Evolutionary conservation across 106 monocot species (phyloP), one percentile per base, ranked within the genome.

Genomic region (Phalaenopsis aphrodite): DNA sequence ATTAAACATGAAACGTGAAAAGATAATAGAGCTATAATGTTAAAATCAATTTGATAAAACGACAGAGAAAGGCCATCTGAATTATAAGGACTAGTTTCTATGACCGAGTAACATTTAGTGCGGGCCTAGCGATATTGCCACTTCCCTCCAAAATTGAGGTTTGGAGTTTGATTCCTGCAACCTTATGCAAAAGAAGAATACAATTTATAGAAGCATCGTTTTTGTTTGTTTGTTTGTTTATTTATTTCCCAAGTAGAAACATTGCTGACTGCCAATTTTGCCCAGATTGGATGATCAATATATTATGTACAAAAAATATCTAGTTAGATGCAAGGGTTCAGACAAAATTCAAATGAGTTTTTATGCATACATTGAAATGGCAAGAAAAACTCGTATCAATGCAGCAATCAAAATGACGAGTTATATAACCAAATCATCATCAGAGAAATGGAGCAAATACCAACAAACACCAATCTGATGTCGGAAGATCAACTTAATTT

Each of bases 41-140:
- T 61, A 61, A 61, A 21, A 61, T 61, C 61, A 61, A 61, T 9
- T 61, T 61, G 61, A 61, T 61, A 21, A 61, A 61, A 61, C 61
- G 5, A 21, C 21, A 21, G n/a, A 61, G 18, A 61, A 61, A 61
- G 21, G 8, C 61, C n/a, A 61, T 61, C 52, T 23, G n/a, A 61
- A 61, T 61, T 61, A 19, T 21, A 14, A 61, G n/a, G 61, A 61
- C 6, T 6, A 61, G n/a, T 21, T 21, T 21, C 21, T 23, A 21
- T 61, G 4, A 21, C 57, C 18, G 48, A 48, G 57, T 19, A 58
- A 3, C 18, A 19, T 8, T 18, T n/a, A 21, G 21, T 1, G 18
- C 5, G 4, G 18, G 19, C 61, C 61, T 1, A 61, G 18, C 21
- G 61, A 5, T 61, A 61, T 61, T 21, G 21, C 18, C 61, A 6